Percentiles rank a stretch among this genome's conserved stretches.
Conservation (phyloP, 208 protist genomes). For the Porcisia hertigi region DNA sequence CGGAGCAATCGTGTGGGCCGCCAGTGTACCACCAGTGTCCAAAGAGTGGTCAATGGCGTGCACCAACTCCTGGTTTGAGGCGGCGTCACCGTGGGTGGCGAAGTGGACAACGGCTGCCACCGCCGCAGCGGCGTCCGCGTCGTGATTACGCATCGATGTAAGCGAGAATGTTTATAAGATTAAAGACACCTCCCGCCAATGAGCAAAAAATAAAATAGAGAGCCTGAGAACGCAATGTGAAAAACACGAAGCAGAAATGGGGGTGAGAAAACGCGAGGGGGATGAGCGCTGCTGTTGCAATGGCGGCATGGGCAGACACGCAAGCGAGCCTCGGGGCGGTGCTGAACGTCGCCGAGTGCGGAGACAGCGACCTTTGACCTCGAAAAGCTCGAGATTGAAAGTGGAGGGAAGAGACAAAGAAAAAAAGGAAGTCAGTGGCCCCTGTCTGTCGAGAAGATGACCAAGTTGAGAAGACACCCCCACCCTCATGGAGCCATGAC, state of each 20-base stretch:
- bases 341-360: too few species aligned
- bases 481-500: background rate
- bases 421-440: background rate
- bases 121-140: constrained; percentile 1
- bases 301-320: background rate
- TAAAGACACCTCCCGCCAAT: too few species aligned
- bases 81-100: constrained; percentile 9
- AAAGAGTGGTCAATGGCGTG: constrained; percentile 28
- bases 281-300: background rate
- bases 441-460: background rate
- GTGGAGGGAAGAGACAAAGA: background rate
- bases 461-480: background rate
- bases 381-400: background rate
- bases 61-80: constrained; percentile 20
- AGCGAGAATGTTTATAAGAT: background rate
- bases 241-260: background rate
- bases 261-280: background rate
- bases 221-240: background rate
- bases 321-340: background rate
- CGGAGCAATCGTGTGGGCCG: constrained; percentile 33
- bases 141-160: background rate
- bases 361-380: background rate
- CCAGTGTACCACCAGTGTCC: constrained; percentile 19
- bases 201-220: background rate
- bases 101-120: constrained; percentile 24